phyloP scores from a whole-genome alignment of 352 stramenopile genomes.

The Globisporangium rhizosaccharum region DNA sequence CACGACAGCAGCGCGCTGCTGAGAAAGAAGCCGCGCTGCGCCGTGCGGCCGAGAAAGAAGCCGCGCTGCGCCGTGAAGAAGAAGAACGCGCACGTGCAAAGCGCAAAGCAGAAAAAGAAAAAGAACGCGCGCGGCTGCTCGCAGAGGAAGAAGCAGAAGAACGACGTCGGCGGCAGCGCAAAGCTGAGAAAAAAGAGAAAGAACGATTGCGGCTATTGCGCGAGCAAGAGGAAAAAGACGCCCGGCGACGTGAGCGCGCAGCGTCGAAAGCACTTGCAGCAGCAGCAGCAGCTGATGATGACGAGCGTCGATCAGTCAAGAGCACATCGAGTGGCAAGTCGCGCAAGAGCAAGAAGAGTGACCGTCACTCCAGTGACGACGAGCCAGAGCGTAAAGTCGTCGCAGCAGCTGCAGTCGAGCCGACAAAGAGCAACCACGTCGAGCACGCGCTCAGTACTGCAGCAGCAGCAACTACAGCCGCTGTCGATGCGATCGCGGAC shows the following conservation, averaged over 20 bases:
- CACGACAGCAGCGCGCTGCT: conserved; percentile 8
- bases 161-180: conserved; percentile 1
- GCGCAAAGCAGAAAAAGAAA: conserved; percentile 9
- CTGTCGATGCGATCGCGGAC: not conserved
- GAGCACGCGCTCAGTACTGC: conserved; percentile 17
- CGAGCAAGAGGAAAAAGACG: conserved; percentile 4
- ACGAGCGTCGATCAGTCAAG: conserved; percentile 4
- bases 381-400: not conserved
- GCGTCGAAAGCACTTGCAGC: conserved; percentile 1
- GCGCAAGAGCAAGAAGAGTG: not conserved
- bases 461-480: not conserved
- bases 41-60: conserved; percentile 4
- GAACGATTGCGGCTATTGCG: not conserved
- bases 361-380: not conserved
- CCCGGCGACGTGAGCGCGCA: not conserved
- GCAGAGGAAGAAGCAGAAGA: conserved; percentile 9
- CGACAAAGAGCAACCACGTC: not conserved
- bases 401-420: no score
- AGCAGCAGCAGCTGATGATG: conserved; percentile 14
- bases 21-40: conserved; percentile 7
- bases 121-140: conserved; percentile 4
- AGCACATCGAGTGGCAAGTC: conserved; percentile 3
- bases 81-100: not conserved
- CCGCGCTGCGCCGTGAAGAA: conserved; percentile 1
- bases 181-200: conserved; percentile 10